Evolutionary conservation across 306 rosid genomes (phyloP).

Genomic region (Pachyrhizus erosus): DNA sequence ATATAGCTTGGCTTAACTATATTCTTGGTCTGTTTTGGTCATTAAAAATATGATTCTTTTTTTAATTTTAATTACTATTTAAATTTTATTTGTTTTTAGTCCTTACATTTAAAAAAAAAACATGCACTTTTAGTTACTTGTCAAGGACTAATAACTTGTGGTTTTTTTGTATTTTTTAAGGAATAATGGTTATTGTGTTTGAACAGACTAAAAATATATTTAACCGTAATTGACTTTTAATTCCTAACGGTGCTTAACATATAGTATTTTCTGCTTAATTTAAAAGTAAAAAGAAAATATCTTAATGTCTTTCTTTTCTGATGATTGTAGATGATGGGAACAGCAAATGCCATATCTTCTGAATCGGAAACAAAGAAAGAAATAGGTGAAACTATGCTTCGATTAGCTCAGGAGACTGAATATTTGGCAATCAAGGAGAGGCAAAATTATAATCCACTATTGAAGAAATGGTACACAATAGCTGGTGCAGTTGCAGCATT

Average conservation of each 20-base stretch:
- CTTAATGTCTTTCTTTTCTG: neutral
- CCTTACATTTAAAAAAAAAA: neutral
- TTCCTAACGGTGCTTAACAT: neutral
- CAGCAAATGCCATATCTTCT: slow-evolving; percentile 41
- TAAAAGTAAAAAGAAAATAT: neutral
- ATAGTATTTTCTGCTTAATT: neutral
- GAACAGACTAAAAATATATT: neutral
- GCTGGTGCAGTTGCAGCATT: slow-evolving; percentile 78
- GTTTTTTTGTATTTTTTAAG: neutral
- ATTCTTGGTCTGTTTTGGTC: neutral
- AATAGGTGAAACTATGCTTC: slow-evolving; percentile 53
- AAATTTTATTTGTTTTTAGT: neutral
- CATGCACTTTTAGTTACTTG: neutral
- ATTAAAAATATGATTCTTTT: neutral
- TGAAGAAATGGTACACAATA: slow-evolving; percentile 79
- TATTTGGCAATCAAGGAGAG: slow-evolving; percentile 75
- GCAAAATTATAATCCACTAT: slow-evolving; percentile 66
- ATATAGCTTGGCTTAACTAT: neutral
- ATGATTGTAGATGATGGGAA: slow-evolving; percentile 57
- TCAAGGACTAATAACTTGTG: neutral
- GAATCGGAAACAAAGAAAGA: slow-evolving; percentile 49
- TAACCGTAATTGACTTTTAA: neutral
- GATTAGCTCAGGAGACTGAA: slow-evolving; percentile 76
- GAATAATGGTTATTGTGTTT: neutral
- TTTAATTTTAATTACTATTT: neutral